These are phyloP conservation scores for Brasilioporus rufonigricans DNA, from an alignment of 768 basidiomycete genomes.

Conservation along the genomic window DNA sequence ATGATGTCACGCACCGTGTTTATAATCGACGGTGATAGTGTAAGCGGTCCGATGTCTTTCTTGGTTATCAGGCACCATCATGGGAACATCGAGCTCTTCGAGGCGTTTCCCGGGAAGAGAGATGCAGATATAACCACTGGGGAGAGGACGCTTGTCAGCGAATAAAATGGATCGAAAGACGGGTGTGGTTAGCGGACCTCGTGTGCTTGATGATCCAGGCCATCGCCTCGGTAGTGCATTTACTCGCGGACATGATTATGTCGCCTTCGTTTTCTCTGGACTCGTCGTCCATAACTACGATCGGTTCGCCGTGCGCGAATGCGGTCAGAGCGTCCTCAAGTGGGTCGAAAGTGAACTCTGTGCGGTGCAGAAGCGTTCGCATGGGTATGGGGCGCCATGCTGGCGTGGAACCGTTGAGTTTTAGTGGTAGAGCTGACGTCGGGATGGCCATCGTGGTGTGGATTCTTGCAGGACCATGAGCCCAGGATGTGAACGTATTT, in stretches of 20 bases:
- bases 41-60: conserved; percentile 94
- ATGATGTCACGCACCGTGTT: conserved; percentile 52
- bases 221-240: conserved; percentile 94
- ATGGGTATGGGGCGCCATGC: conserved; percentile 25
- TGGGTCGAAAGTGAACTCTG: conserved; percentile 66
- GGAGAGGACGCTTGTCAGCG: conserved; percentile 10
- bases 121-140: conserved; percentile 92
- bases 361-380: conserved; percentile 21
- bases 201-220: conserved; percentile 98
- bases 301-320: conserved; percentile 78
- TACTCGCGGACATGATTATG: conserved; percentile 81
- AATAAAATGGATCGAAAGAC: background rate
- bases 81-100: conserved; percentile 75
- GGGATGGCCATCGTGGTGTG: background rate
- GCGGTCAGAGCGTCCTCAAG: conserved; percentile 79
- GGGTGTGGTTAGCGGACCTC: conserved; percentile 54
- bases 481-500: no score
- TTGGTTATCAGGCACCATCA: conserved; percentile 92
- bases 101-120: conserved; percentile 77
- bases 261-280: conserved; percentile 96
- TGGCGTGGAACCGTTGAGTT: conserved; percentile 11
- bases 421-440: background rate
- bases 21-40: conserved; percentile 93
- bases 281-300: conserved; percentile 98
- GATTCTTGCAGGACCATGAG: conserved; percentile 76